Conservation (phyloP, 202 grass and related monocot species). For the Setaria italica region DNA sequence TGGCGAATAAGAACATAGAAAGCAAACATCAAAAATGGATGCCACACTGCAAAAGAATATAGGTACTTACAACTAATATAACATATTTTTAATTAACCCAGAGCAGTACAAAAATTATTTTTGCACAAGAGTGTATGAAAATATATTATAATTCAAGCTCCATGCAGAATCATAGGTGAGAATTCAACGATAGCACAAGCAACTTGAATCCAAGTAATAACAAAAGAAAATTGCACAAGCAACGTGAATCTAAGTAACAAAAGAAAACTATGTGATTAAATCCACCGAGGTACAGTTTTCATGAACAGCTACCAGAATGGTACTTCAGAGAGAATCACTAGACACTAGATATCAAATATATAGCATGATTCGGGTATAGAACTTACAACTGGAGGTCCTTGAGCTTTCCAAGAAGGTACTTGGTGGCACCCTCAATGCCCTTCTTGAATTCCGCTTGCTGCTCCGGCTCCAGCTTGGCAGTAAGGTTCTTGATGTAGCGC, state of each 20-base stretch:
- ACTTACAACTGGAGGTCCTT: conserved; percentile 95
- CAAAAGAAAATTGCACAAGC: too few species aligned
- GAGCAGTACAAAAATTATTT: not conserved
- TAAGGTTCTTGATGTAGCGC: conserved; percentile 73
- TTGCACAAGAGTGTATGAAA: not conserved
- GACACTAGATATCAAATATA: not conserved
- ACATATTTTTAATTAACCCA: too few species aligned
- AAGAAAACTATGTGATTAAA: not conserved
- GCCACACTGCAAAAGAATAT: too few species aligned
- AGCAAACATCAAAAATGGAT: too few species aligned
- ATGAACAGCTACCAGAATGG: not conserved
- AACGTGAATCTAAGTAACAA: not conserved
- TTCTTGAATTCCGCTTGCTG: conserved; percentile 67
- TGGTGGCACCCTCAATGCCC: conserved; percentile 72
- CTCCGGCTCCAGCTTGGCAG: conserved; percentile 49
- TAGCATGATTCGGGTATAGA: not conserved
- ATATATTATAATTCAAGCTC: not conserved
- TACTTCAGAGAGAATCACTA: not conserved
- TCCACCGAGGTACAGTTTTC: not conserved
- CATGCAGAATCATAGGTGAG: not conserved
- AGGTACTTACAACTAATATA: too few species aligned
- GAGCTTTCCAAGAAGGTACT: conserved; percentile 69
- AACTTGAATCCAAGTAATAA: not conserved
- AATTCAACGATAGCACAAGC: not conserved
- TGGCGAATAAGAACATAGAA: too few species aligned